Evolutionary conservation across 2,329 filamentous ascomycete species (phyloP).

Genomic region (Apiospora kogelbergensis): DNA sequence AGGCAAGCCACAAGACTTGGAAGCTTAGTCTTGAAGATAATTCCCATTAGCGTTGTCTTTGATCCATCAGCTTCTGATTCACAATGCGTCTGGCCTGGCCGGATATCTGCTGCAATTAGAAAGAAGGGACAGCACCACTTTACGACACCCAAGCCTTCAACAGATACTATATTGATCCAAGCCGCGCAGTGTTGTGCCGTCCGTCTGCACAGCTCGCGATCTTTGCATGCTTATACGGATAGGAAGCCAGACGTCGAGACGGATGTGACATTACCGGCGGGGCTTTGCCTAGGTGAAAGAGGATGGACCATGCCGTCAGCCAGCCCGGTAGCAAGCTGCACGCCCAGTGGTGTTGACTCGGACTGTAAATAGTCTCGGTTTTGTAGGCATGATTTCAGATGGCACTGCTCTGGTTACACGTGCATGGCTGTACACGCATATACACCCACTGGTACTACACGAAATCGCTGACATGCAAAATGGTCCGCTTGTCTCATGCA

Average conservation of each 20-base stretch:
- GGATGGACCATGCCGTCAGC: not conserved
- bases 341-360: not conserved
- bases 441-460: conserved; percentile 22
- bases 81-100: not conserved
- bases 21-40: not conserved
- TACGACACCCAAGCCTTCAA: not conserved
- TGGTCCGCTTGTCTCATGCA: conserved; percentile 30
- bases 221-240: not conserved
- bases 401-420: conserved; percentile 17
- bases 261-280: conserved; percentile 1
- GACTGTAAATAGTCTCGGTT: not conserved
- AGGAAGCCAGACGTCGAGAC: not conserved
- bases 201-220: not conserved
- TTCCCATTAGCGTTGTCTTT: not conserved
- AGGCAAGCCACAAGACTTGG: not conserved
- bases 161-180: not conserved
- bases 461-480: conserved; percentile 29
- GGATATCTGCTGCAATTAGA: not conserved
- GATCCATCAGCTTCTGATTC: not conserved
- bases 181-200: not conserved
- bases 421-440: conserved; percentile 22
- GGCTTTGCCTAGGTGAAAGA: not conserved
- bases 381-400: conserved; percentile 19
- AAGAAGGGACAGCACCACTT: not conserved
- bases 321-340: conserved; percentile 2